Conservation (phyloP, 78 protist genomes). For the Dictyostelium citrinum region DNA sequence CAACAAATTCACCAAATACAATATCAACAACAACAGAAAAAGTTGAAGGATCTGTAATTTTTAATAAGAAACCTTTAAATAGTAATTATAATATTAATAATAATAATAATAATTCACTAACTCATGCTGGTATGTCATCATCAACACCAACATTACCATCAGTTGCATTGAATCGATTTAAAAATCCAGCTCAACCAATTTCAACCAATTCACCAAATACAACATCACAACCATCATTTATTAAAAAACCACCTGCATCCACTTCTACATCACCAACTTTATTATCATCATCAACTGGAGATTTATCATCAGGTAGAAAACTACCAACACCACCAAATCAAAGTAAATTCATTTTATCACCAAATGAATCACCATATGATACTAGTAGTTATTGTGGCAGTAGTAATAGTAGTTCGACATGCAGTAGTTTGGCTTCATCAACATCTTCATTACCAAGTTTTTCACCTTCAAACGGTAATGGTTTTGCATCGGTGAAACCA, state of each 20-base stretch:
- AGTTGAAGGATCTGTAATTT: not conserved
- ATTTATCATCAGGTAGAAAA: not conserved
- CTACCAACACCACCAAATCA: not conserved
- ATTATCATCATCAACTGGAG: constrained; percentile 11
- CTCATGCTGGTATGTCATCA: not conserved
- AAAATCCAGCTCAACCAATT: not conserved
- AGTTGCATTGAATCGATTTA: not conserved
- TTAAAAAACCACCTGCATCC: not conserved
- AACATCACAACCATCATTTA: not conserved
- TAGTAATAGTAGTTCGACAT: not conserved
- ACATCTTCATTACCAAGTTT: not conserved
- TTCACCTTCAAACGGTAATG: not conserved
- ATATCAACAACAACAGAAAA: not conserved
- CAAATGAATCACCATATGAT: not conserved
- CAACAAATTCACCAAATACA: not conserved
- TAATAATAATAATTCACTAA: not conserved
- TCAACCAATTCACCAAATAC: not conserved
- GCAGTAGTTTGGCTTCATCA: constrained; percentile 3
- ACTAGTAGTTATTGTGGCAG: not conserved
- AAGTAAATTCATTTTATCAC: not conserved
- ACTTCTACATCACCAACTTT: not conserved
- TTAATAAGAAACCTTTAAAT: not conserved
- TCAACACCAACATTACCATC: constrained; percentile 17
- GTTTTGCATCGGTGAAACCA: not conserved
- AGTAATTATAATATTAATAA: not conserved